Base-by-base conservation (phyloP, 1,284 basidiomycete genomes). In the Amylostereum chailletii region DNA sequence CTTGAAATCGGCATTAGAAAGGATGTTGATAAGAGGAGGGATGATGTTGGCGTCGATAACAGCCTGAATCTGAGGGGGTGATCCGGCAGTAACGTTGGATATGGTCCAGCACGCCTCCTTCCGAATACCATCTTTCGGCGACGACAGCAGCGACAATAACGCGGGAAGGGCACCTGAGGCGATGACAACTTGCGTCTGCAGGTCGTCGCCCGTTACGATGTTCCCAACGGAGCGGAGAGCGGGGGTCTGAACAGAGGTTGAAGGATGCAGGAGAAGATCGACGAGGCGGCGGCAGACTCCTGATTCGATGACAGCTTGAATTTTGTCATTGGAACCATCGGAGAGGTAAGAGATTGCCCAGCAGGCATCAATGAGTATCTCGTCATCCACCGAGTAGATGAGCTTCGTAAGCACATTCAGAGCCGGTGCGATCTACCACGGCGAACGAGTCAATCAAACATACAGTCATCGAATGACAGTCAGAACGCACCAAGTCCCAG, bases 81-180 rank as follows among this genome's bases (percentile, higher is more conserved):
- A 94, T 50, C 96, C 96, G 38, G 96, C 96, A 45, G 96, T 99
- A 65, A 99, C 82, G 72, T 99, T 99, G 52, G 94, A 97, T 64
- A 99, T 99, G 38, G 96, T 99, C 96, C 96, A 99, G 76, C 96
- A 99, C 11, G 96, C 94, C 70, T 99, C 96, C 75, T 90, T 90
- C 56, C 87, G 74, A 58, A 94, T 94, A 50, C 94, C 95, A 60
- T 99, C 95, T 72, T 98, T 98, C 45, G 93, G 90, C 36, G 93
- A 96, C 1, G 90, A 94, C 50, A 99, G 76, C 11, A 99, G 76
- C 37, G 90, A 86, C 43, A 99, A 82, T 41, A 99, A 80, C 4
- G 95, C 95, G 5, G 91, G 86, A 33, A 99, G 86, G 27, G 95
- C 91, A 47, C 95, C 95, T 8, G 93, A 95, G 30, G 94, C 92